Percentiles rank a stretch among this genome's conserved stretches.
Conservation (phyloP, 495 filamentous ascomycete genomes). For the Friedmanniomyces endolithicus region DNA sequence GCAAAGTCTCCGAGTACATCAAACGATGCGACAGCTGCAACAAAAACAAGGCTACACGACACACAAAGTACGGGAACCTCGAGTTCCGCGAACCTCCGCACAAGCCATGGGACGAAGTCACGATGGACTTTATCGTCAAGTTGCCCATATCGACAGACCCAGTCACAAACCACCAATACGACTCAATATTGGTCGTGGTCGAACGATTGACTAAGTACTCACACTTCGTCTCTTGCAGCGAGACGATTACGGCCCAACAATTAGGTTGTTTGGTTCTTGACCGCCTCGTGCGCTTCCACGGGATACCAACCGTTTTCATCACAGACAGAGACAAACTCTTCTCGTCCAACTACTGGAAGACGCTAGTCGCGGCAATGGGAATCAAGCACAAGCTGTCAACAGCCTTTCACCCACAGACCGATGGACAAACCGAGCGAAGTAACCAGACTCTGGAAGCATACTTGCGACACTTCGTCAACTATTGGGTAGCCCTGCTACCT, state of each 20-base stretch:
- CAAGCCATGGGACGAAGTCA: slow-evolving; percentile 15
- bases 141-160: not conserved
- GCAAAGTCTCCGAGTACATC: slow-evolving; percentile 11
- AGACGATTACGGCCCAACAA: slow-evolving; percentile 3
- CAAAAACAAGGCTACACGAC: slow-evolving; percentile 7
- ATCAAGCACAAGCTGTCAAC: slow-evolving; percentile 3
- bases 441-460: too few species aligned
- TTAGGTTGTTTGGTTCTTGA: not conserved
- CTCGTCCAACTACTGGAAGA: slow-evolving; percentile 1
- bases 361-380: not conserved
- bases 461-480: too few species aligned
- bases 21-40: slow-evolving; percentile 2
- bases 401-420: not conserved
- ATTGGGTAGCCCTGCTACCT: too few species aligned
- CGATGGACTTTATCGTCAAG: slow-evolving; percentile 20
- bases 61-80: slow-evolving; percentile 14
- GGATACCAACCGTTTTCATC: not conserved
- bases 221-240: not conserved
- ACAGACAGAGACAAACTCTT: too few species aligned
- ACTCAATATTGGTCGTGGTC: too few species aligned
- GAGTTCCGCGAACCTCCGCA: slow-evolving; percentile 19
- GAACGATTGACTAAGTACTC: too few species aligned
- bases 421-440: too few species aligned
- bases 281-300: not conserved
- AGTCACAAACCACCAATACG: too few species aligned